A percentile compares a stretch with the other conserved stretches of the same genome.
phyloP scores from a whole-genome alignment of 2,329 filamentous ascomycete genomes.

The Claviceps sorghi region DNA sequence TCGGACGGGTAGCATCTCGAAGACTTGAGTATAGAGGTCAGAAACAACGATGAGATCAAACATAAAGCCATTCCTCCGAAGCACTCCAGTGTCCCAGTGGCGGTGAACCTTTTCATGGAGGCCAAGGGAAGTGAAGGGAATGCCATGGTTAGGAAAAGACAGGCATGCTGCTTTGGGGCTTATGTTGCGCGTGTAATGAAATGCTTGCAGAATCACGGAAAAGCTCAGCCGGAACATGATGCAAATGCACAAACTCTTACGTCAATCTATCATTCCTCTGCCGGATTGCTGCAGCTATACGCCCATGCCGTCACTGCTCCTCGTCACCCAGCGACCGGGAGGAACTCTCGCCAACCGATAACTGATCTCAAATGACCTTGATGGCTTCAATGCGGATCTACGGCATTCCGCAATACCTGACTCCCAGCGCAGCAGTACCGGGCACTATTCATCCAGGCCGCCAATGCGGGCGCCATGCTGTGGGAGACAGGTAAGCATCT shows the following conservation, averaged over 20 bases:
- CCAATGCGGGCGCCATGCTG: conserved; percentile 11
- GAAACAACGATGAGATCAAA: not conserved
- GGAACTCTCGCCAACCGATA: conserved; percentile 16
- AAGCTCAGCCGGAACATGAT: conserved; percentile 17
- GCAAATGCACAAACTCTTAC: conserved; percentile 21
- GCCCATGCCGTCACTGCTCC: conserved; percentile 16
- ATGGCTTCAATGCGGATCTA: conserved; percentile 20
- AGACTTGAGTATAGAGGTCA: not conserved
- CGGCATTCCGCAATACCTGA: conserved; percentile 23
- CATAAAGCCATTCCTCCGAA: conserved; percentile 18
- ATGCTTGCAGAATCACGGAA: conserved; percentile 18
- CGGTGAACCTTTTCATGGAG: conserved; percentile 25
- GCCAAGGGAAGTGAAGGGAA: conserved; percentile 20
- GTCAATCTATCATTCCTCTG: conserved; percentile 20
- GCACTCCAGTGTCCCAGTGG: conserved; percentile 15
- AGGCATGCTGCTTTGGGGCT: conserved; percentile 22
- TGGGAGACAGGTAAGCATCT: not conserved
- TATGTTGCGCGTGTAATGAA: conserved; percentile 21
- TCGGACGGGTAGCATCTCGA: not conserved
- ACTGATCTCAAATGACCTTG: conserved; percentile 12
- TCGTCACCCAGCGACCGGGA: conserved; percentile 6
- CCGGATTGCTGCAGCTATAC: conserved; percentile 18
- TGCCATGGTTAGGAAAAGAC: conserved; percentile 13
- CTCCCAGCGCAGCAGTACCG: conserved; percentile 23
- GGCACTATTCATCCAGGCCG: conserved; percentile 18